A percentile compares a stretch with the other conserved stretches of the same genome.
Evolutionary conservation across 192 early-diverging fungal species (phyloP).

Genomic region (Linderina pennispora): DNA sequence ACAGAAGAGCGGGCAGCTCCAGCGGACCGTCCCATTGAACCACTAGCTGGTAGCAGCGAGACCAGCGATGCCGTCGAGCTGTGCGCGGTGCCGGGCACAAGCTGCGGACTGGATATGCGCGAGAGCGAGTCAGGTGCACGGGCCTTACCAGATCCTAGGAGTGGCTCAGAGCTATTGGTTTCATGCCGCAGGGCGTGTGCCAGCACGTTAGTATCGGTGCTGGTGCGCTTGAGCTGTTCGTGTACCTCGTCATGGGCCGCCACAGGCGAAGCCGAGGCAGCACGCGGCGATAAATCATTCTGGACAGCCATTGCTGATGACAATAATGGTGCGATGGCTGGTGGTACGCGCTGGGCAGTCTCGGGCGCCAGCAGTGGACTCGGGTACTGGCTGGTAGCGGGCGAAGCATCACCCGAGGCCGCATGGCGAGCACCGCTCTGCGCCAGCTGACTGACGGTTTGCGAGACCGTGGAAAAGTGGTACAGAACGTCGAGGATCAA

Average conservation of each 20-base stretch:
- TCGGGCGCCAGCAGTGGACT: conserved; percentile 43
- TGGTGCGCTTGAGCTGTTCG: too few species aligned
- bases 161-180: too few species aligned
- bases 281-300: too few species aligned
- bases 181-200: too few species aligned
- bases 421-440: conserved; percentile 15
- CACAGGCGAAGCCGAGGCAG: too few species aligned
- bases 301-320: too few species aligned
- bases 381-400: conserved; percentile 41
- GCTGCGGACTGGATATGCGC: conserved; percentile 26
- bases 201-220: too few species aligned
- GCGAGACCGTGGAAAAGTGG: conserved; percentile 45
- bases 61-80: conserved; percentile 38
- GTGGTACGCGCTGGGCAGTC: too few species aligned
- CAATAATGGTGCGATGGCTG: too few species aligned
- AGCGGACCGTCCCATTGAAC: conserved; percentile 21
- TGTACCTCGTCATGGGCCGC: too few species aligned
- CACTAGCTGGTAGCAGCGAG: conserved; percentile 18
- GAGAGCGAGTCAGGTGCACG: conserved; percentile 13
- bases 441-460: conserved; percentile 41
- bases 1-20: conserved; percentile 2
- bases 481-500: conserved; percentile 46
- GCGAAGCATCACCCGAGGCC: conserved; percentile 40
- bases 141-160: too few species aligned
- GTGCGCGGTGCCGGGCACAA: conserved; percentile 25